phyloP scores from a whole-genome alignment of 768 basidiomycete genomes.

The Auricularia auricula-judae region DNA sequence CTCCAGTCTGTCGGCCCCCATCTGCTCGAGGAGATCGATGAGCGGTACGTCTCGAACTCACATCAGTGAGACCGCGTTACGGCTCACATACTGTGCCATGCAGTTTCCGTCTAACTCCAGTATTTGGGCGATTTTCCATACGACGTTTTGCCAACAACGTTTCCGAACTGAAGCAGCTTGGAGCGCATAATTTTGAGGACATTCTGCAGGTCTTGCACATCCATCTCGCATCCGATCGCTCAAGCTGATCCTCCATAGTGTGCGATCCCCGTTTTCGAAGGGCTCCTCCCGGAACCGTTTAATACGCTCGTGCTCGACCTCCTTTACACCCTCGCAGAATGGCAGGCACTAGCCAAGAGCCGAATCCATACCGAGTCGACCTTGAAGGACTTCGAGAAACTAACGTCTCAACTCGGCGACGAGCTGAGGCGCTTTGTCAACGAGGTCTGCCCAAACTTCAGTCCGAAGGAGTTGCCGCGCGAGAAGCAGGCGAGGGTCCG shows the following conservation, averaged over 20 bases:
- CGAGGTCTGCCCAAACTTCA: slow-evolving; percentile 15
- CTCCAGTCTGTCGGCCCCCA: slow-evolving; percentile 6
- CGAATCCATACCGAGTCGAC: slow-evolving; percentile 26
- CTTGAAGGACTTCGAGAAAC: slow-evolving; percentile 12
- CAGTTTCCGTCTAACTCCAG: slow-evolving; percentile 8
- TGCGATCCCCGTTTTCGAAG: slow-evolving; percentile 23
- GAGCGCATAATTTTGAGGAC: background rate
- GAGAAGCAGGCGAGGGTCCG: slow-evolving; percentile 24
- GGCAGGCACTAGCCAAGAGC: slow-evolving; percentile 30
- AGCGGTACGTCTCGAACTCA: slow-evolving; percentile 12
- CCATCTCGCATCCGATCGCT: background rate
- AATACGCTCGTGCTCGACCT: slow-evolving; percentile 21
- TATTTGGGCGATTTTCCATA: slow-evolving; percentile 16
- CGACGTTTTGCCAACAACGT: slow-evolving; percentile 12
- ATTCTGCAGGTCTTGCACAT: background rate
- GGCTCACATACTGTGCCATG: background rate
- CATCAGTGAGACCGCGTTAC: background rate
- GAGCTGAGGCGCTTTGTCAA: slow-evolving; percentile 22
- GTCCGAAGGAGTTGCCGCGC: slow-evolving; percentile 24
- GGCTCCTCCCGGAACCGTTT: slow-evolving; percentile 17
- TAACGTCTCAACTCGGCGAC: slow-evolving; percentile 18
- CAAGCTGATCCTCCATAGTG: slow-evolving; percentile 15
- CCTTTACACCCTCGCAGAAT: slow-evolving; percentile 22
- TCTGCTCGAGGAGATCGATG: background rate
- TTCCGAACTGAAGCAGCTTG: slow-evolving; percentile 9